Base-by-base conservation (phyloP, 495 filamentous ascomycete species). In the Terfezia boudieri region DNA sequence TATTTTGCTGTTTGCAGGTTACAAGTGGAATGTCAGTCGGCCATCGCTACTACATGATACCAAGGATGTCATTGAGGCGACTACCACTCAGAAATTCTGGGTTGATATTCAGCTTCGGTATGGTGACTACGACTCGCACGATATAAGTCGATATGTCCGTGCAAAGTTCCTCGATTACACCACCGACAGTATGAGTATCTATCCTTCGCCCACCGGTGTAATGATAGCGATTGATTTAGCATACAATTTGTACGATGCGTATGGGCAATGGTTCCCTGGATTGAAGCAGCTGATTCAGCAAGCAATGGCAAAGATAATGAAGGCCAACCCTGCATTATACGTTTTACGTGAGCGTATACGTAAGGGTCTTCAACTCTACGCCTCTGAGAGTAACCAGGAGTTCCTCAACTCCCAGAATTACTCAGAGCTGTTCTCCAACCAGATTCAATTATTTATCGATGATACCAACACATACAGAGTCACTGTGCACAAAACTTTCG, bases 261-360 rank as follows among this genome's bases (percentile, higher is more conserved):
- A 94, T 64, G 92, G 92, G 37, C 86, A 94, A 70, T 99, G 95
- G 70, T 99, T 99, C 80, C 89, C 92, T 36, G 92, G 92, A 58
- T 67, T 99, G 57, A 99, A 99, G 74, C 81, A 84, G n/a, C 72
- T 99, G 57, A 72, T 96, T 23, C 92, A 96, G 67, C 87, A 95
- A 66, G 92, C 92, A 11, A 96, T 99, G 92, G 84, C 86, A 36
- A 99, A 99, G 81, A 78, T 99, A 65, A 96, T 99, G 92, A 96
- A 99, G 69, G 92, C 89, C 22, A 99, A 96, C 65, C 92, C 92
- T 14, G 92, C 92, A 2, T 70, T 99, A 48, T 99, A 96, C 68
- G 92, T 99, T 50, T 68, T 99, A 51, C 80, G 92, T 53, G 92
- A 99, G 67, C 92, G 92, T 76, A 99, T 99, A 58, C 77, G 92